Evolutionary conservation across 768 basidiomycete genomes (phyloP).

Genomic region (Chiua virens): DNA sequence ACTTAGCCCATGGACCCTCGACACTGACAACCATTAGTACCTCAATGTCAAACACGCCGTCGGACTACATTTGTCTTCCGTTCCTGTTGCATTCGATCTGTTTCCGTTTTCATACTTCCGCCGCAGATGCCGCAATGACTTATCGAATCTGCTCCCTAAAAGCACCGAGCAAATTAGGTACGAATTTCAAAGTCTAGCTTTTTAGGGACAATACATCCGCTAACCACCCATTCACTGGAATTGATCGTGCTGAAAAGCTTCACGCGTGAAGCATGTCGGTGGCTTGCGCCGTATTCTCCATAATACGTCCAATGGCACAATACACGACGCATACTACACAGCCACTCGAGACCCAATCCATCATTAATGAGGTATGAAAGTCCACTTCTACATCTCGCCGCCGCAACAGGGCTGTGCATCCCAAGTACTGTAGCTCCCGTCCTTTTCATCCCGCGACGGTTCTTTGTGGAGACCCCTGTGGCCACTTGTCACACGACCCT

Average conservation of each 20-base stretch:
- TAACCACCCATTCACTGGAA: neutral
- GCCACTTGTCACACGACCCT: neutral
- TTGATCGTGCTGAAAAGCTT: neutral
- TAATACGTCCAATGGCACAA: slow-evolving; percentile 9
- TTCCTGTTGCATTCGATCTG: neutral
- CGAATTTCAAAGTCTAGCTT: neutral
- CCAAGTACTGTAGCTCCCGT: neutral
- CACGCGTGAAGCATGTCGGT: neutral
- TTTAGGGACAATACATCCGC: neutral
- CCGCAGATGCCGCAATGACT: slow-evolving; percentile 19
- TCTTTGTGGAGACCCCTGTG: neutral
- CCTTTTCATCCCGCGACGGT: slow-evolving; percentile 22
- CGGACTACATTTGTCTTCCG: neutral
- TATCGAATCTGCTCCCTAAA: slow-evolving; percentile 12
- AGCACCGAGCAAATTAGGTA: slow-evolving; percentile 12
- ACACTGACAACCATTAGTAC: neutral
- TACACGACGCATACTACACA: slow-evolving; percentile 3
- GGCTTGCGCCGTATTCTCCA: slow-evolving; percentile 8
- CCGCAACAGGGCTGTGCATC: neutral
- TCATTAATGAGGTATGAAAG: slow-evolving; percentile 6
- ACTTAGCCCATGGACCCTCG: neutral
- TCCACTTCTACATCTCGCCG: slow-evolving; percentile 23
- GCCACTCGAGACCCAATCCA: slow-evolving; percentile 9
- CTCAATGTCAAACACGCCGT: slow-evolving; percentile 3
- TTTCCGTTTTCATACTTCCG: slow-evolving; percentile 11